Base-by-base conservation (phyloP, 768 basidiomycete genomes). In the Tricholomella constricta region DNA sequence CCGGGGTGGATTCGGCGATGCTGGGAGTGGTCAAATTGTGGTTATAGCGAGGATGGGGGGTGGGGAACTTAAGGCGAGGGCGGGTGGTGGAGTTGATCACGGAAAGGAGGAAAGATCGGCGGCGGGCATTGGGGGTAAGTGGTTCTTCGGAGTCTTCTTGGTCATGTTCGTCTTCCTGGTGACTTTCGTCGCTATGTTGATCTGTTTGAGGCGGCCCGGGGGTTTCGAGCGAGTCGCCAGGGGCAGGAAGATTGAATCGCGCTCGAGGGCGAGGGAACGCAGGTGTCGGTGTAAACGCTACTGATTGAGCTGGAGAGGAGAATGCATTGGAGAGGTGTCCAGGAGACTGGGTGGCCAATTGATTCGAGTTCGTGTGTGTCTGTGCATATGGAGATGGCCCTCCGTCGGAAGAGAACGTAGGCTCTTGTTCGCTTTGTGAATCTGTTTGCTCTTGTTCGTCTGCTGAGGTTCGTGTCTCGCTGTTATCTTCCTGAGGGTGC, bases 1-100 rank as follows among this genome's bases (percentile, higher is more conserved):
- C 68, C 4, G 75, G 74, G 12, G 74, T 72, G 15, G 68, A 70
- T 45, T 69, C 69, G 0, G 61, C 69, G 27, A 62, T 64, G 42
- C 65, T 69, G 17, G 72, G 70, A 1, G 69, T 71, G 19, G 69
- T 72, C 7, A 72, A 65, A 50, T 57, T 37, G 6, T 69, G 51
- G n/a, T 69, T 62, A 59, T 48, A 62, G 36, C 74, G 73, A 1
- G 84, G 81, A 69, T 86, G 79, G 34, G 89, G 83, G 12, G 90
- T 84, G 19, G 82, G 77, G 60, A 81, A 68, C 63, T 80, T 78
- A 63, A 92, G 74, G 8, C 86, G 81, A 0, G 91, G 89, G 27
- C 90, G 84, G 4, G 88, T 74, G 1, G 86, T 90, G 5, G 91
- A 91, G 62, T 91, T 88, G 64, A 94, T 88, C 7, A 94, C 87